A percentile compares a stretch with the other conserved stretches of the same genome.
These are phyloP conservation scores for Ustilago tritici DNA, from an alignment of 1,284 basidiomycete genomes.

Conservation along the genomic window DNA sequence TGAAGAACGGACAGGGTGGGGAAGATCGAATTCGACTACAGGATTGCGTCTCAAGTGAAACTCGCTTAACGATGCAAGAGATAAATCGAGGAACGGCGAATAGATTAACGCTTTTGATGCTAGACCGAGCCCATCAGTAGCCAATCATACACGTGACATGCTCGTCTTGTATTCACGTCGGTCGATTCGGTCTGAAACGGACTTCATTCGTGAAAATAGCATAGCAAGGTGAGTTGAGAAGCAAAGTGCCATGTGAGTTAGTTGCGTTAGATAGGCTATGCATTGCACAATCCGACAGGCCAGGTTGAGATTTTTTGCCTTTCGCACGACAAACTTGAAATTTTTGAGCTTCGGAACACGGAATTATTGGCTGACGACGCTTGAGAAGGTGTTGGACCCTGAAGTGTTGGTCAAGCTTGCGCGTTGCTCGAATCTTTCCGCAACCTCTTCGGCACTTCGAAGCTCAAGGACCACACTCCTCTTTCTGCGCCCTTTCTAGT, in stretches of 20 bases:
- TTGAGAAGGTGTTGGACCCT: conserved; percentile 23
- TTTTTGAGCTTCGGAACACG: not conserved
- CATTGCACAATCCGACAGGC: conserved; percentile 31
- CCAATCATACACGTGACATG: not conserved
- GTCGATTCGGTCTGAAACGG: not conserved
- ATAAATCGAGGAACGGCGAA: not conserved
- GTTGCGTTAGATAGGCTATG: conserved; percentile 4
- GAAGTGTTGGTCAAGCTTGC: conserved; percentile 8
- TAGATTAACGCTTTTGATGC: not conserved
- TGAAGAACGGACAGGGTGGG: not conserved
- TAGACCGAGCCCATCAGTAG: not conserved
- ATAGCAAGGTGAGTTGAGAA: not conserved
- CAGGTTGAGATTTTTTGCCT: conserved; percentile 6
- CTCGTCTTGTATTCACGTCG: not conserved
- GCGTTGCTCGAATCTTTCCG: conserved; percentile 14
- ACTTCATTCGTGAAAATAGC: not conserved
- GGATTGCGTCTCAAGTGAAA: not conserved
- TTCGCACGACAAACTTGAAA: conserved; percentile 1
- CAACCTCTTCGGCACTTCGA: conserved; percentile 2
- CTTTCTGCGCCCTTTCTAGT: not conserved
- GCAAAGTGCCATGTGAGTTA: not conserved
- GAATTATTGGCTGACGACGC: conserved; percentile 15
- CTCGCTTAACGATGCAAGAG: conserved; percentile 6
- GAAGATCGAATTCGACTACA: not conserved
- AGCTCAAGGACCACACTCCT: not conserved